A percentile compares a stretch with the other conserved stretches of the same genome.
These are phyloP conservation scores for Globisporangium acanthophoron DNA, from an alignment of 352 stramenopile species.

Conservation along the genomic window DNA sequence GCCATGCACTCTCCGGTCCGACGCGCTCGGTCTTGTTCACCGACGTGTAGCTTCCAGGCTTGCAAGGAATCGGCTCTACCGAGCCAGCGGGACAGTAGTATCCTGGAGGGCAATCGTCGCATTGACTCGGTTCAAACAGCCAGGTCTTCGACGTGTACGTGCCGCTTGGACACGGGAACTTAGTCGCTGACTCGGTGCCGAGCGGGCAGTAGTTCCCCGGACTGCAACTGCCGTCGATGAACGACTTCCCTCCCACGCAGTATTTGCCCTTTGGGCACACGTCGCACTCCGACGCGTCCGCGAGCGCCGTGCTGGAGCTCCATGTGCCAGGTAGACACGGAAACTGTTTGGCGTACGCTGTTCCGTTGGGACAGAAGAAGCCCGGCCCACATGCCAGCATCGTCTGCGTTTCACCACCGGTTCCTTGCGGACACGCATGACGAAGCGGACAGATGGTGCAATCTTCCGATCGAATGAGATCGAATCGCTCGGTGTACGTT, in stretches of 20 bases:
- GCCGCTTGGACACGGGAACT: constrained; percentile 80
- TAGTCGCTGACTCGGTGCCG: constrained; percentile 49
- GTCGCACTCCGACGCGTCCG: constrained; percentile 60
- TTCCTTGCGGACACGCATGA: constrained; percentile 68
- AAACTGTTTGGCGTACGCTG: constrained; percentile 56
- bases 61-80: constrained; percentile 53
- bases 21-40: constrained; percentile 68
- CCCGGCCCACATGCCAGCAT: constrained; percentile 68
- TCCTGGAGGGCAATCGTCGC: constrained; percentile 70
- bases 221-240: constrained; percentile 64
- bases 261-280: constrained; percentile 83
- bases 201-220: constrained; percentile 89
- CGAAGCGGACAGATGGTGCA: constrained; percentile 76
- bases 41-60: constrained; percentile 66
- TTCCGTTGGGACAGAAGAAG: constrained; percentile 83
- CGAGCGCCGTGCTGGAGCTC: constrained; percentile 68
- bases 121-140: constrained; percentile 71
- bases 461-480: constrained; percentile 64
- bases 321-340: constrained; percentile 86
- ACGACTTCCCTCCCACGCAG: constrained; percentile 76
- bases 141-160: constrained; percentile 74
- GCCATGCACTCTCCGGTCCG: constrained; percentile 47
- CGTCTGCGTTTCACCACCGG: constrained; percentile 54
- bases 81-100: constrained; percentile 72
- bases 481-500: constrained; percentile 58